Percentiles rank a stretch among this genome's conserved stretches.
Conservation (phyloP, 768 basidiomycete genomes). For the Cystobasidium onofrii region DNA sequence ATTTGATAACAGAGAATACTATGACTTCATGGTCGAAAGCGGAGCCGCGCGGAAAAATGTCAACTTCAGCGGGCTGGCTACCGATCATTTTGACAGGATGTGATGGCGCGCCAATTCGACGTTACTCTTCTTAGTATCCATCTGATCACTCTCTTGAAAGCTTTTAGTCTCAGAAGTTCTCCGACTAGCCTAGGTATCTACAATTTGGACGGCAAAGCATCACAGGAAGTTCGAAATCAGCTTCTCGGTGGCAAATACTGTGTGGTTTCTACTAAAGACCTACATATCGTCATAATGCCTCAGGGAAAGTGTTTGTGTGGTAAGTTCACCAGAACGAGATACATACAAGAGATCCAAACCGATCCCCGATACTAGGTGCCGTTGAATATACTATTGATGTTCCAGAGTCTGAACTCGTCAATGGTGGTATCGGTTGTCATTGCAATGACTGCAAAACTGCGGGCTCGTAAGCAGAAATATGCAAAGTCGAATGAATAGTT, state of each 20-base stretch:
- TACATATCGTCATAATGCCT: background rate
- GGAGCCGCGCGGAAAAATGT: no score
- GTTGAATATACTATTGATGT: constrained; percentile 14
- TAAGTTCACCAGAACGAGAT: background rate
- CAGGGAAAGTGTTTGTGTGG: constrained; percentile 19
- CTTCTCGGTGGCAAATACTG: background rate
- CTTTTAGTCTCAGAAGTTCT: no score
- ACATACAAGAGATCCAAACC: background rate
- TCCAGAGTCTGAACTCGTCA: constrained; percentile 7
- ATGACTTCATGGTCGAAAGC: no score
- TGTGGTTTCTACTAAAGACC: constrained; percentile 40
- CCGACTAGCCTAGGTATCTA: no score
- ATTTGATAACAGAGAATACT: no score
- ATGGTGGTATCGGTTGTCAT: constrained; percentile 10
- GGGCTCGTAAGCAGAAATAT: background rate
- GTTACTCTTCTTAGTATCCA: no score
- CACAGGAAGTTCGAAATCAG: no score
- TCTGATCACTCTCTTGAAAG: no score
- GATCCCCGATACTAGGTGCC: background rate
- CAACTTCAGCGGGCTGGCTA: no score
- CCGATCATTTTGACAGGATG: no score
- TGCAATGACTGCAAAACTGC: constrained; percentile 8
- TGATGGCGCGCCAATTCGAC: no score
- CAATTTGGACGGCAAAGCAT: no score
- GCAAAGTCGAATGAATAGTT: background rate